Conservation (phyloP, 75 land plant genomes). For the Pseudotsuga menziesii region DNA sequence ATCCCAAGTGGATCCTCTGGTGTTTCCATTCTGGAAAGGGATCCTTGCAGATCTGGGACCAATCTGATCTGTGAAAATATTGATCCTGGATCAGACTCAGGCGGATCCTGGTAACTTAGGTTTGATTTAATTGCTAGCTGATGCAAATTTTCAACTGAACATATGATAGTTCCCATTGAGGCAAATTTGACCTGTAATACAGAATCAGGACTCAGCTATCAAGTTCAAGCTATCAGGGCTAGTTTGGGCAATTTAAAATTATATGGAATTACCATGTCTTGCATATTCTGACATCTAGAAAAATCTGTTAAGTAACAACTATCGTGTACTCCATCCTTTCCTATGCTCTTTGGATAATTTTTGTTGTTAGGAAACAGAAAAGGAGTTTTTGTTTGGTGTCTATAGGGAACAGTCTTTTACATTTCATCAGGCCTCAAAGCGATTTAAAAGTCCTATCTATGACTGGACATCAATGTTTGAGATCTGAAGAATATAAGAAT, state of each 20-base stretch:
- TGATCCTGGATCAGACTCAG: too few relatives aligned
- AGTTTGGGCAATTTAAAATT: not conserved
- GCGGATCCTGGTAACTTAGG: too few relatives aligned
- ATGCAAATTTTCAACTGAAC: not conserved
- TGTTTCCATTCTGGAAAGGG: too few relatives aligned
- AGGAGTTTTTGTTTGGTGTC: too few relatives aligned
- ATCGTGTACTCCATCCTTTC: too few relatives aligned
- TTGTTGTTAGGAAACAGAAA: too few relatives aligned
- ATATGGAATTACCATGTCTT: not conserved
- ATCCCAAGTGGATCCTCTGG: too few relatives aligned
- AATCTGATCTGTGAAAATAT: too few relatives aligned
- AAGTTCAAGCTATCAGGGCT: not conserved
- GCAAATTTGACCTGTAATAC: not conserved
- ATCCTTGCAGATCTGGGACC: too few relatives aligned
- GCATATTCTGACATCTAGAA: not conserved
- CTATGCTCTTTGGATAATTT: too few relatives aligned
- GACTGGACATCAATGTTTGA: not conserved
- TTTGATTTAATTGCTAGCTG: not conserved
- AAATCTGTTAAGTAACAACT: not conserved
- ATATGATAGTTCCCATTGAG: not conserved
- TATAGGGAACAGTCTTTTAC: not conserved
- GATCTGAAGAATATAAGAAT: not conserved
- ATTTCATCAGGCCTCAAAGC: not conserved
- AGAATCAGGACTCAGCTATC: not conserved
- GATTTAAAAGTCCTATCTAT: not conserved